Percentiles rank a stretch among this genome's conserved stretches.
phyloP scores from a whole-genome alignment of 169 alveolate species.

The Plasmodium gallinaceum region DNA sequence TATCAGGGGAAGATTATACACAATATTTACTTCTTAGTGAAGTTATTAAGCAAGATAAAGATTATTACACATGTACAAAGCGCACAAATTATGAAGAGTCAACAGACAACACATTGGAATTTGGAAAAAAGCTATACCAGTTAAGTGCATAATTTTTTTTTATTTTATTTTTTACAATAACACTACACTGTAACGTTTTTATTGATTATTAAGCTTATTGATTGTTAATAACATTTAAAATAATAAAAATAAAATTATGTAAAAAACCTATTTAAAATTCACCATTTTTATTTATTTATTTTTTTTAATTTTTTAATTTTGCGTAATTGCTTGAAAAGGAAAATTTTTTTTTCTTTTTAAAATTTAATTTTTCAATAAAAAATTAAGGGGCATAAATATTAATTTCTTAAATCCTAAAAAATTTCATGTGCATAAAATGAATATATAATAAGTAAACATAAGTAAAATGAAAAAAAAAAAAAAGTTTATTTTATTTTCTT shows the following conservation, averaged over 20 bases:
- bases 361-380: constrained; percentile 32
- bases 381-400: constrained; percentile 29
- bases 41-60: constrained; percentile 34
- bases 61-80: constrained; percentile 25
- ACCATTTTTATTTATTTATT: too few relatives aligned
- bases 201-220: neutral
- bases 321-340: neutral
- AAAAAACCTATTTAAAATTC: too few relatives aligned
- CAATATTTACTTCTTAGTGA: constrained; percentile 63
- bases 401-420: constrained; percentile 31
- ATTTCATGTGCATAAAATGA: constrained; percentile 17
- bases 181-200: neutral
- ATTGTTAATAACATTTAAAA: neutral
- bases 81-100: constrained; percentile 53
- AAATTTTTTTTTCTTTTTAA: constrained; percentile 12
- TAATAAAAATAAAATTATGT: too few relatives aligned
- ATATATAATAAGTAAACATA: neutral
- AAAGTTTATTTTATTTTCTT: neutral
- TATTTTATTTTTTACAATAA: neutral
- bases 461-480: constrained; percentile 3
- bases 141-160: constrained; percentile 41
- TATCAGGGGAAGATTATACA: constrained; percentile 64
- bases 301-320: neutral
- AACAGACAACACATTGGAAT: constrained; percentile 49
- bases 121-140: constrained; percentile 47